Evolutionary conservation across 1,139 yeast genomes (phyloP), one percentile per base, ranked within the genome.

Genomic region (Suhomyces choctaworum): DNA sequence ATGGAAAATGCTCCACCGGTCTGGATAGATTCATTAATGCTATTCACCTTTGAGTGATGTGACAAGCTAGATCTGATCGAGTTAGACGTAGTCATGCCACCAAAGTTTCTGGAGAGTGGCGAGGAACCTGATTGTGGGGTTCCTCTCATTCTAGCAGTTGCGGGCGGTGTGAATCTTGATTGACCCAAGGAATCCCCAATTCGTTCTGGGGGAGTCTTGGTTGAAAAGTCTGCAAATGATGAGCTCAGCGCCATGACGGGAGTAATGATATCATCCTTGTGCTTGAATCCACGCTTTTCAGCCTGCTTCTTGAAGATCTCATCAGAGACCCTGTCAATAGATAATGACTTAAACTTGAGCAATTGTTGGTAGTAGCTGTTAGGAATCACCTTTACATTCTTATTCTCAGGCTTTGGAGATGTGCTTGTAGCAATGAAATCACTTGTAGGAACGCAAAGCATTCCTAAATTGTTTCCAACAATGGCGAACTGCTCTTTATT

Each of bases 361-460:
- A 82, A 58, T 52, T 78, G 78, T 45, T 73, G 73, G 56, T 80
- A 83, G 52, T 82, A 82, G 3, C 79, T 70, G 7, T 73, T 64
- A 10, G 90, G 89, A 24, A 83, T 53, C 6, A 81, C 79, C 37
- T 80, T 80, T 23, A 81, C 81, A 45, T 76, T 76, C 9, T 64
- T 60, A n/a, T 69, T 58, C 41, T 80, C 85, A 2, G 84, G 78
- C 7, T 58, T 59, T 48, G 75, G 70, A 8, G 76, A 72, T 21
- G 73, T 70, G 2, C 81, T 78, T 0, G 86, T 80, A 2, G 85
- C 78, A 41, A 82, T 61, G 47, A 75, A 81, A 3, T 80, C 65
- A 12, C 68, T 52, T 31, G 64, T 66, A 3, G 89, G 85, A 29
- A 82, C 67, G 33, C 78, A 66, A 45, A 83, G 54, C 37, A 71